phyloP scores from a whole-genome alignment of 306 rosid species.

The Benincasa hispida region DNA sequence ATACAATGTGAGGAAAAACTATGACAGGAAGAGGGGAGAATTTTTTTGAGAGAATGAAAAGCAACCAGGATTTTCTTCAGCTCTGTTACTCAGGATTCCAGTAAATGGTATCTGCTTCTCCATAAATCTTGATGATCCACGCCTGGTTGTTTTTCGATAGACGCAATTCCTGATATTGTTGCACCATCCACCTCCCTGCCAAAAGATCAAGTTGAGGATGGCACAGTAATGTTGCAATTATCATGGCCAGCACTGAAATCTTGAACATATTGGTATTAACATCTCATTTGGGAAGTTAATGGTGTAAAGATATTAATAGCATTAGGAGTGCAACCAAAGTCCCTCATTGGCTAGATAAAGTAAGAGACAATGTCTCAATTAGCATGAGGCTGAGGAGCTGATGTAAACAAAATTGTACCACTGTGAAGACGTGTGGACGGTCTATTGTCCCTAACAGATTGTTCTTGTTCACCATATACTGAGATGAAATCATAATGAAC shows the following conservation, averaged over 20 bases:
- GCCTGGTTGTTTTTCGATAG: slow-evolving; percentile 64
- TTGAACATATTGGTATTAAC: neutral
- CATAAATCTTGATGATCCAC: slow-evolving; percentile 76
- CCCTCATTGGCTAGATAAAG: neutral
- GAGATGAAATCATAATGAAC: neutral
- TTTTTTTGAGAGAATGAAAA: neutral
- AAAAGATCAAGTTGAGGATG: slow-evolving; percentile 16
- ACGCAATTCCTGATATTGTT: slow-evolving; percentile 63
- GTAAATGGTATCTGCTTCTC: slow-evolving; percentile 65
- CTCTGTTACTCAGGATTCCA: slow-evolving; percentile 67
- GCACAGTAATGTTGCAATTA: neutral
- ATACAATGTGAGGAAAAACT: neutral
- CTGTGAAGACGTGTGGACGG: neutral
- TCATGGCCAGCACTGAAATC: neutral
- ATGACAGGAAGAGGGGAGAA: neutral
- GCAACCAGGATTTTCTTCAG: slow-evolving; percentile 80
- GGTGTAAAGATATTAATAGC: neutral
- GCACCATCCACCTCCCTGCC: slow-evolving; percentile 99
- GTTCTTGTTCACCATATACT: neutral
- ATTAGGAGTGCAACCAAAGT: neutral
- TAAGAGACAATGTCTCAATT: neutral
- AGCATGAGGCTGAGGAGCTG: too few relatives aligned
- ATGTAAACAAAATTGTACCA: too few relatives aligned
- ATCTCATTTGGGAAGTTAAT: neutral
- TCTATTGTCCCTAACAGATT: neutral